phyloP scores from a whole-genome alignment of 2,329 filamentous ascomycete species.

The Westerdykella ornata region DNA sequence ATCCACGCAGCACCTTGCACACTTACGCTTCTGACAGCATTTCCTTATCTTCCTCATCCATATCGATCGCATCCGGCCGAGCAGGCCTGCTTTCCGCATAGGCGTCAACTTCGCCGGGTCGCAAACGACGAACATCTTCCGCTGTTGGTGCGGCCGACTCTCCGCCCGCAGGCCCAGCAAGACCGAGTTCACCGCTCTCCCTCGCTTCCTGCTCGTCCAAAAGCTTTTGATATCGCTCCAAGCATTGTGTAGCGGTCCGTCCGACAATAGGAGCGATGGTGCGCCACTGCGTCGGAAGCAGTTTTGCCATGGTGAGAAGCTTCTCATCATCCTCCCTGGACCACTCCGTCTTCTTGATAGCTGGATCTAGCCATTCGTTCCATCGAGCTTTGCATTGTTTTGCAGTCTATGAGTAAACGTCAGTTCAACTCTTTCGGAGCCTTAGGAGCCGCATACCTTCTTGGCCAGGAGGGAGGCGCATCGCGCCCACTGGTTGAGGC shows the following conservation, averaged over 20 bases:
- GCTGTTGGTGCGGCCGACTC: constrained; percentile 83
- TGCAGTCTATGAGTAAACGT: constrained; percentile 50
- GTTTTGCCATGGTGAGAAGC: constrained; percentile 87
- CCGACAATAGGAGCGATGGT: constrained; percentile 97
- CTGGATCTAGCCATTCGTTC: constrained; percentile 96
- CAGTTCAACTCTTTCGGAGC: too few relatives aligned
- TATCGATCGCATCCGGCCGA: constrained; percentile 90
- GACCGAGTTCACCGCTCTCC: constrained; percentile 71
- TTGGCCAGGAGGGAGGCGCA: constrained; percentile 94
- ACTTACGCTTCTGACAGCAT: constrained; percentile 83
- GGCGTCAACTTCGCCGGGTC: constrained; percentile 92
- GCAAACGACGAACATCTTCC: constrained; percentile 81
- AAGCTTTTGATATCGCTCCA: constrained; percentile 94
- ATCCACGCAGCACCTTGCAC: background rate
- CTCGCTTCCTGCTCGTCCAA: constrained; percentile 91
- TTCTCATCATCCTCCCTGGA: constrained; percentile 98
- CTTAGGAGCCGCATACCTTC: constrained; percentile 45
- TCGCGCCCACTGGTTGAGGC: constrained; percentile 77
- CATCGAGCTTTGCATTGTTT: constrained; percentile 99
- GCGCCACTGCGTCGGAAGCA: constrained; percentile 99
- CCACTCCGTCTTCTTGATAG: constrained; percentile 98
- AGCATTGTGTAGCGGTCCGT: constrained; percentile 90
- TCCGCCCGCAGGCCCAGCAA: constrained; percentile 78
- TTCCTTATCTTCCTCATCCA: constrained; percentile 98
- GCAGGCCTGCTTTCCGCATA: constrained; percentile 96